Conservation (phyloP, 352 stramenopile species). For the Phytopythium helicoides region DNA sequence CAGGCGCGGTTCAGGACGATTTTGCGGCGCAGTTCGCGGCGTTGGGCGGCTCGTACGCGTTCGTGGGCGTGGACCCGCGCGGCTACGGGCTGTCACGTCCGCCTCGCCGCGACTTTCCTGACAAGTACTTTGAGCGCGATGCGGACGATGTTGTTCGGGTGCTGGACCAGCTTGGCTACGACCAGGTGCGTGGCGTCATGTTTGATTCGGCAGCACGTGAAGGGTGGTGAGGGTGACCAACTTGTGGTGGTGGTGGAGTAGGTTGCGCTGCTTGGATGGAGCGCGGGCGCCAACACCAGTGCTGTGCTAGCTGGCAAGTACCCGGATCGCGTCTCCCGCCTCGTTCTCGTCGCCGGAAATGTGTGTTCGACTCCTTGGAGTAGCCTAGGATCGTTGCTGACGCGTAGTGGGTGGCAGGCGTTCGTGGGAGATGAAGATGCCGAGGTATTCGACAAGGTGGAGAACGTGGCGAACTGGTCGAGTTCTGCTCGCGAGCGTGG, state of each 20-base stretch:
- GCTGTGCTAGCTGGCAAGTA: constrained; percentile 68
- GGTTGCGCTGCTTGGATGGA: constrained; percentile 77
- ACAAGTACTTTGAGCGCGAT: constrained; percentile 64
- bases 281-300: constrained; percentile 69
- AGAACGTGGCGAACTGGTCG: constrained; percentile 56
- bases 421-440: constrained; percentile 75
- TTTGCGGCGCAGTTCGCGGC: constrained; percentile 61
- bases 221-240: too few relatives aligned
- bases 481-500: constrained; percentile 40
- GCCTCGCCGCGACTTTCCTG: constrained; percentile 43
- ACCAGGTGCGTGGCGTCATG: too few relatives aligned
- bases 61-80: constrained; percentile 68
- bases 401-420: too few relatives aligned
- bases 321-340: constrained; percentile 60
- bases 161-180: constrained; percentile 56
- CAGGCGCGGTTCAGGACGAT: constrained; percentile 52
- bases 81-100: constrained; percentile 49
- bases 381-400: too few relatives aligned
- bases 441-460: constrained; percentile 47
- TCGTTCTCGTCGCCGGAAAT: constrained; percentile 81
- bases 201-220: too few relatives aligned
- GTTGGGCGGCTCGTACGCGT: constrained; percentile 45
- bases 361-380: too few relatives aligned
- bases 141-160: constrained; percentile 63
- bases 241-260: too few relatives aligned